Percentiles rank a stretch among this genome's conserved stretches.
Evolutionary conservation across 164 flowering plant genomes (phyloP).

Genomic region (Piper longum): DNA sequence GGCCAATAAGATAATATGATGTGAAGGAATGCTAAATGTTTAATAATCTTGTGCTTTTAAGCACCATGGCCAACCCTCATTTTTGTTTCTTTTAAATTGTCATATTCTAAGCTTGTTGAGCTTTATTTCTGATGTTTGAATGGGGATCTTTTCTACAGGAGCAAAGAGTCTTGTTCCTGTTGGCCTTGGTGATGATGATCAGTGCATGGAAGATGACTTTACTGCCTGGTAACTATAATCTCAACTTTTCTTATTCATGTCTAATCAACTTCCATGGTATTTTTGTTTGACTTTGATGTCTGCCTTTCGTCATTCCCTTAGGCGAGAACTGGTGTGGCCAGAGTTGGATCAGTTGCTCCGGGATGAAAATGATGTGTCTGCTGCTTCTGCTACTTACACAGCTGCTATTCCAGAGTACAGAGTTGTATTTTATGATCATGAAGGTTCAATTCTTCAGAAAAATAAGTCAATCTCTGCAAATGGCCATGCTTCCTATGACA

Average conservation of each 20-base stretch:
- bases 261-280: not conserved
- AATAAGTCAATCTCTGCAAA: constrained; percentile 43
- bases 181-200: constrained; percentile 99
- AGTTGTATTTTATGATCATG: constrained; percentile 51
- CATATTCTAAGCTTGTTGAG: too few species aligned
- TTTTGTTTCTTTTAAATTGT: too few species aligned
- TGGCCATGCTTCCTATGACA: constrained; percentile 73
- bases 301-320: constrained; percentile 10
- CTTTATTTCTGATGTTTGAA: not conserved
- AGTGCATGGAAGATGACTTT: constrained; percentile 98
- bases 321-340: constrained; percentile 87
- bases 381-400: constrained; percentile 74
- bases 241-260: not conserved
- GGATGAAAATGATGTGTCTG: constrained; percentile 57
- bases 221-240: constrained; percentile 52
- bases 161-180: constrained; percentile 72
- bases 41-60: too few species aligned
- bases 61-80: too few species aligned
- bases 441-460: constrained; percentile 25
- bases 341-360: constrained; percentile 85
- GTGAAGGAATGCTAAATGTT: too few species aligned
- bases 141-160: constrained; percentile 26
- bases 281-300: not conserved
- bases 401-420: constrained; percentile 85
- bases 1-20: too few species aligned